Base-by-base conservation (phyloP, 164 flowering plant species). In the Nymphaea colorata region DNA sequence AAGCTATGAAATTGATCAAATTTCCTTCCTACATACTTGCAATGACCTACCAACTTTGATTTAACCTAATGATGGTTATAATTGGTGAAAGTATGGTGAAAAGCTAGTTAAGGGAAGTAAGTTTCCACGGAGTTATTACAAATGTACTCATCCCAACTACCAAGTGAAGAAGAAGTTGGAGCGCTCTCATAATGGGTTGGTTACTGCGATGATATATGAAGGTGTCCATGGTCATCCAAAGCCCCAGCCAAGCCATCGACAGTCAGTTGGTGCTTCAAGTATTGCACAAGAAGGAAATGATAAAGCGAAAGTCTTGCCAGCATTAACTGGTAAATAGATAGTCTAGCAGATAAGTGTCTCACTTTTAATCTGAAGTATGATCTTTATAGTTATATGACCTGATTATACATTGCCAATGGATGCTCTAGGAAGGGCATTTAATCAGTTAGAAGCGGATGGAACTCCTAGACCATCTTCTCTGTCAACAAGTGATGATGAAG, bases 51-150 rank as follows among this genome's bases (percentile, higher is more conserved):
- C n/a, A n/a, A n/a, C n/a, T n/a, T n/a, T n/a, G n/a, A n/a, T n/a
- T n/a, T n/a, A n/a, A n/a, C n/a, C 81, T 41, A 85, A 85, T 68
- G 91, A 86, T 78, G 94, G 94, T 15, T 88, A 77, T 77, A 82
- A 85, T 76, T 88, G 93, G 93, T 76, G 93, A 51, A 88, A 88
- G 67, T 88, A 88, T 77, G 94, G 94, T 47, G 91, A 88, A 77
- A 88, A 88, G 72, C 78, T 73, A 71, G 91, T 88, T 45, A 85
- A 80, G 72, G 94, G 88, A 71, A 86, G 86, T 74, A 83, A 78
- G 64, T 88, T 81, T 74, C 71, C 83, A 44, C 71, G 95, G 55
- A 89, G 90, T 75, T 89, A 85, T 71, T 89, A 85, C 80, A 88
- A 71, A 74, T 88, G 94, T 68, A 83, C 94, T 36, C 78, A 81